Evolutionary conservation across 2,329 filamentous ascomycete species (phyloP).

Genomic region (Neofusicoccum parvum): DNA sequence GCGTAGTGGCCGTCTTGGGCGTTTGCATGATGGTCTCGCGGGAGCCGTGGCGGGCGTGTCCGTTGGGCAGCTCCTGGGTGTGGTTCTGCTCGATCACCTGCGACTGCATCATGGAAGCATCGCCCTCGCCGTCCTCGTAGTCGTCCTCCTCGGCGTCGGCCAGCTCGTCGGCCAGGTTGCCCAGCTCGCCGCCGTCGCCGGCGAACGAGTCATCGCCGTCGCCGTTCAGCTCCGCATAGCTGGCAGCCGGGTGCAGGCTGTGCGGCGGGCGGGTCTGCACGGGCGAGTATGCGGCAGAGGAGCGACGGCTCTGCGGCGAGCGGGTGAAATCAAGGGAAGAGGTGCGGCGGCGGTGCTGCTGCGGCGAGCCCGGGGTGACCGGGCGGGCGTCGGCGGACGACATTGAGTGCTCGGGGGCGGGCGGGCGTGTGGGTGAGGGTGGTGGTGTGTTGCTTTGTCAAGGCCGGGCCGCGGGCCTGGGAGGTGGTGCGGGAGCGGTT

Average conservation of each 20-base stretch:
- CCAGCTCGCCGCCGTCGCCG: slow-evolving; percentile 60
- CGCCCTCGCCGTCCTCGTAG: slow-evolving; percentile 50
- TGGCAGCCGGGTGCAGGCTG: slow-evolving; percentile 22
- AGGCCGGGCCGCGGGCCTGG: slow-evolving; percentile 15
- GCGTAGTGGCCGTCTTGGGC: slow-evolving; percentile 38
- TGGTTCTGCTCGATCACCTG: slow-evolving; percentile 32
- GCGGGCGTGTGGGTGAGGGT: not conserved
- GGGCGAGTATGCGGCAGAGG: slow-evolving; percentile 50
- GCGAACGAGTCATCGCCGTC: slow-evolving; percentile 40
- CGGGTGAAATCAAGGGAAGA: slow-evolving; percentile 46
- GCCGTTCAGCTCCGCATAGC: slow-evolving; percentile 33
- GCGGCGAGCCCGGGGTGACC: slow-evolving; percentile 10
- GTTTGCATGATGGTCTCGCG: slow-evolving; percentile 48
- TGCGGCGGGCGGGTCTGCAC: slow-evolving; percentile 44
- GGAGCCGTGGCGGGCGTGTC: slow-evolving; percentile 34
- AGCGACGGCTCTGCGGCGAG: slow-evolving; percentile 38
- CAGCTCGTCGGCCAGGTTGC: slow-evolving; percentile 79
- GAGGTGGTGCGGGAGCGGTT: not conserved
- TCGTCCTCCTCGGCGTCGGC: slow-evolving; percentile 72
- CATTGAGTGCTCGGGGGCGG: not conserved
- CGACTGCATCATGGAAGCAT: slow-evolving; percentile 38
- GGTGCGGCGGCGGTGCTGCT: slow-evolving; percentile 34
- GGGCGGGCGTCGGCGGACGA: slow-evolving; percentile 18
- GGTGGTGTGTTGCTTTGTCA: not conserved
- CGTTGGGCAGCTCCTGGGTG: slow-evolving; percentile 28